Evolutionary conservation across 371 early-diverging fungal genomes (phyloP), one percentile per base, ranked within the genome.

Genomic region (Thermomucor indicae-seudaticae): DNA sequence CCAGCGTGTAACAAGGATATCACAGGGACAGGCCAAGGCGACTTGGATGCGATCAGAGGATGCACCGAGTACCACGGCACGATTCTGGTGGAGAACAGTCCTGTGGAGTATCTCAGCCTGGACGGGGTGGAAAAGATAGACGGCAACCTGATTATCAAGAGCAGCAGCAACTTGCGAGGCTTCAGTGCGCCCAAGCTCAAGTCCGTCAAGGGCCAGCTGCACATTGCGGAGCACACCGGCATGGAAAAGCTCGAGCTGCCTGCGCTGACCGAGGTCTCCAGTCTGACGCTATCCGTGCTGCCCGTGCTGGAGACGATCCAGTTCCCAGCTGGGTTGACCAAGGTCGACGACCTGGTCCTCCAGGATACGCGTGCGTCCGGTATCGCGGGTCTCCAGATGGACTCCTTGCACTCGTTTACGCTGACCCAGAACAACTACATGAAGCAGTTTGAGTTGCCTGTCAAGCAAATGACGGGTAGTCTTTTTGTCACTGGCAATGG

Each of bases 401-500:
- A 54, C 12, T 57, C 51, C 2, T 51, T 67, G n/a, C 49, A 64
- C 1, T 62, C 69, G 10, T 55, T 83, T 8, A 70, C 62, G 0
- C 40, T 80, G 14, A 65, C 70, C 34, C 65, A 67, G 43, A 83
- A 83, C 55, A 74, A 72, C 23, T 67, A 70, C 43, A 62, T 82
- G 58, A 72, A 59, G 30, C 19, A 47, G 0, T 67, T 80, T 55
- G 76, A 79, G 12, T 68, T 82, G 27, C 40, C 48, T 1, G 61
- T 75, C 28, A 65, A 67, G 32, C 46, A 72, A 5, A 48, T 78
- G 16, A 65, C 58, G 2, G 72, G 73, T 12, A 62, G 51, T 0
- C 28, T 83, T 3, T 52, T 65, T 29, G 44, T 80, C 14, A 55
- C 74, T 2, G 78, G 78, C 31, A 78, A 78, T 49, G 73, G 67